Evolutionary conservation across 2,329 filamentous ascomycete genomes (phyloP), one percentile per base, ranked within the genome.

Genomic region (Aspergillus fumigatus): DNA sequence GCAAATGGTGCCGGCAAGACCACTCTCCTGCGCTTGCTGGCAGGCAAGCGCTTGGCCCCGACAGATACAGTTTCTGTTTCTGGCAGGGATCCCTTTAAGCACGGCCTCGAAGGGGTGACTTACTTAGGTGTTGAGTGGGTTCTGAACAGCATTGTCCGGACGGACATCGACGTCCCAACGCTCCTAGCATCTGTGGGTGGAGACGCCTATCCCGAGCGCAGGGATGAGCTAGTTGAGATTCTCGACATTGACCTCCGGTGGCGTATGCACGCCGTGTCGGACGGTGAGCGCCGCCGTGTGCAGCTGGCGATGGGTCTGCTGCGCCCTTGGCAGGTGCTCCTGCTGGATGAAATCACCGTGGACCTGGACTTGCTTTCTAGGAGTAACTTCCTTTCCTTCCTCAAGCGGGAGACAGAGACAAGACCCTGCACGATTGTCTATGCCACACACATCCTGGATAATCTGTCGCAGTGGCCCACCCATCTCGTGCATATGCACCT

Each of bases 101-200:
- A 92, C 38, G 86, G 88, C 10, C 85, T 97, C 27, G 90, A 96
- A 76, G 94, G 94, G 60, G 93, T 99, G 32, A 97, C 93, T 23
- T 99, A 99, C 75, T 88, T 99, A 7, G 94, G 94, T 0, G 85
- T 97, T 0, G 94, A 99, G 80, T 99, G 94, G 94, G 94, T 97
- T 3, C 84, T 99, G 9, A 97, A 97, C 79, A 90, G 90, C 50
- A 96, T 97, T 67, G 94, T 97, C 50, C 89, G 93, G 52, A 95
- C 88, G 29, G 94, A 99, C 75, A 96, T 99, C 65, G 91, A 90
- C 57, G 93, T 99, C 3, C 84, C 83, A 3, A 92, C 95, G 63
- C 84, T 99, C 5, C 85, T 99, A 26, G 79, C 85, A 50, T 91
- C 87, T 2, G 90, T 99, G 0, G 94, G 94, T 59, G 94, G 94